Evolutionary conservation across 176 grass and related monocot genomes (phyloP).

Genomic region (Microstegium vimineum): DNA sequence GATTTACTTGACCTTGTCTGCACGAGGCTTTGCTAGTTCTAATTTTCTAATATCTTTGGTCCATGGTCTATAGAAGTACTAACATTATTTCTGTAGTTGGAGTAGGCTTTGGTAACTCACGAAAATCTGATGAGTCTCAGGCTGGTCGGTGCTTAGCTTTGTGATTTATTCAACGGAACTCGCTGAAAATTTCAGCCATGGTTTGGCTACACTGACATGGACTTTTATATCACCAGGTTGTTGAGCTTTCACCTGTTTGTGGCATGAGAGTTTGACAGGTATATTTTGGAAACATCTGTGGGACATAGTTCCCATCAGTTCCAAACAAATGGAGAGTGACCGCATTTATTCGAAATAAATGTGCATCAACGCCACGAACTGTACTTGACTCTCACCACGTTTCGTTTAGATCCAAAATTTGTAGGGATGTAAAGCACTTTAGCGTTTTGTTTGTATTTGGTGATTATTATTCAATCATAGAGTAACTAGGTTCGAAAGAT

Average conservation of each 20-base stretch:
- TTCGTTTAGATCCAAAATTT: no score
- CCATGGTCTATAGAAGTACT: neutral
- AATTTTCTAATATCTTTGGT: neutral
- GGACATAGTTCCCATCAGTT: neutral
- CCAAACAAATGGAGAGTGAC: neutral
- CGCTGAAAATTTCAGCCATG: neutral
- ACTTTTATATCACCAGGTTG: neutral
- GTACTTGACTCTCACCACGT: constrained; percentile 6
- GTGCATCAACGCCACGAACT: neutral
- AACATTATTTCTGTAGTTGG: neutral
- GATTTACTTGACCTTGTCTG: neutral
- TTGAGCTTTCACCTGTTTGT: neutral
- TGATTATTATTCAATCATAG: no score
- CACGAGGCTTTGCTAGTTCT: neutral
- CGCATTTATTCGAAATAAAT: neutral
- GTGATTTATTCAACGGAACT: neutral
- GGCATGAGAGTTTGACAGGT: neutral
- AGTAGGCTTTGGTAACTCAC: neutral
- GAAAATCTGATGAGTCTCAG: neutral
- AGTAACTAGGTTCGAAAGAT: no score
- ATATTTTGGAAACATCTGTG: neutral
- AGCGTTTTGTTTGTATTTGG: no score
- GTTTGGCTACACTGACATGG: neutral
- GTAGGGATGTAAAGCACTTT: no score
- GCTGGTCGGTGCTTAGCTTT: neutral